Evolutionary conservation across 805 yeast genomes (phyloP).

Genomic region (Candida alai): DNA sequence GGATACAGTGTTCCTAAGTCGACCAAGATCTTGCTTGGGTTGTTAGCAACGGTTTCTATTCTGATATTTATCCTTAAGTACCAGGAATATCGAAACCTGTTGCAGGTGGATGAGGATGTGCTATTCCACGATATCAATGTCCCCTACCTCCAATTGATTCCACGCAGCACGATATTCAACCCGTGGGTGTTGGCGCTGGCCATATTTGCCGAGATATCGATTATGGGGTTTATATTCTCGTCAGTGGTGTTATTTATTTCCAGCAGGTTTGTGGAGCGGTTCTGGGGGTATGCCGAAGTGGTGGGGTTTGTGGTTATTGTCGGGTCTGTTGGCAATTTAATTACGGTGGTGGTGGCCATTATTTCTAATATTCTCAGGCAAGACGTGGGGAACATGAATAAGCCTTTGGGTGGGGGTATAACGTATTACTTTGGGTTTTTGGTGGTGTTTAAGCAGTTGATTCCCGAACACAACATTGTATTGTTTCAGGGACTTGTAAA

Average conservation of each 20-base stretch:
- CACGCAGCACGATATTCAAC: slow-evolving; percentile 47
- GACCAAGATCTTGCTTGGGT: slow-evolving; percentile 41
- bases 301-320: slow-evolving; percentile 48
- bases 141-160: slow-evolving; percentile 63
- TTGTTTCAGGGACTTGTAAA: slow-evolving; percentile 43
- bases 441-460: slow-evolving; percentile 54
- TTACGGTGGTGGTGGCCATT: slow-evolving; percentile 43
- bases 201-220: slow-evolving; percentile 58
- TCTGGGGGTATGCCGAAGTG: slow-evolving; percentile 51
- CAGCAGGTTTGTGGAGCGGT: slow-evolving; percentile 45
- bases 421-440: slow-evolving; percentile 51
- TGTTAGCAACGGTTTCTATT: slow-evolving; percentile 37
- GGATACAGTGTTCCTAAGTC: slow-evolving; percentile 38
- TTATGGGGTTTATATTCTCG: slow-evolving; percentile 43
- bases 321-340: slow-evolving; percentile 53
- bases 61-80: slow-evolving; percentile 41
- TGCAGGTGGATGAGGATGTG: slow-evolving; percentile 13
- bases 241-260: slow-evolving; percentile 34
- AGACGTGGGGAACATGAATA: slow-evolving; percentile 34
- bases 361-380: slow-evolving; percentile 31
- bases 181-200: slow-evolving; percentile 67
- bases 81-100: slow-evolving; percentile 20
- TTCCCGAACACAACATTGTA: slow-evolving; percentile 54
- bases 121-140: slow-evolving; percentile 41
- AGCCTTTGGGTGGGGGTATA: slow-evolving; percentile 51